Conservation (phyloP, 2,329 filamentous ascomycete species). For the Pseudonectria buxi region DNA sequence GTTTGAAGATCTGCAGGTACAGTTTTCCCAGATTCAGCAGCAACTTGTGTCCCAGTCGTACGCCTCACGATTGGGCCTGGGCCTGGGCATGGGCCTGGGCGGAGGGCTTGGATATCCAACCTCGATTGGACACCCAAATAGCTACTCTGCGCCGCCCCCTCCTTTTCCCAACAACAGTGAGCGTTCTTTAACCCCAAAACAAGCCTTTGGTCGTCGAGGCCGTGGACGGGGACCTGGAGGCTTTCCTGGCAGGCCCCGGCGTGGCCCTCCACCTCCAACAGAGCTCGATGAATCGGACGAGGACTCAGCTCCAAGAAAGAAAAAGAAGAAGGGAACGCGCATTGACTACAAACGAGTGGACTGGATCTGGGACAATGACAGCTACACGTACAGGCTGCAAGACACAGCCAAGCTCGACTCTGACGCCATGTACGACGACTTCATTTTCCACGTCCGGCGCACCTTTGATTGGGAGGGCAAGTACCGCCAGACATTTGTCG, state of each 20-base stretch:
- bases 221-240: no score
- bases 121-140: neutral
- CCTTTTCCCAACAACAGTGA: neutral
- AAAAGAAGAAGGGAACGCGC: constrained; percentile 18
- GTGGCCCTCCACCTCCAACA: neutral
- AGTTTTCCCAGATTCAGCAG: constrained; percentile 19
- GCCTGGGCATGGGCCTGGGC: constrained; percentile 1
- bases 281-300: constrained; percentile 2
- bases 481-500: constrained; percentile 64
- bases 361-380: constrained; percentile 44
- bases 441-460: constrained; percentile 75
- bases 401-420: constrained; percentile 41
- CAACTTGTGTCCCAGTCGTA: constrained; percentile 9
- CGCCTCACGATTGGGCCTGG: neutral
- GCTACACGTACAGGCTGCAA: constrained; percentile 48
- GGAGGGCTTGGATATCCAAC: constrained; percentile 2
- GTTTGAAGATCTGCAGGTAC: constrained; percentile 23
- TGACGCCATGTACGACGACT: constrained; percentile 63
- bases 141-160: neutral
- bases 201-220: no score
- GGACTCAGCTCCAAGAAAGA: constrained; percentile 7
- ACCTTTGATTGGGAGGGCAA: constrained; percentile 82
- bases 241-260: no score
- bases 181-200: no score
- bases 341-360: constrained; percentile 46